These are phyloP conservation scores for Pyrenochaeta sp. DNA, from an alignment of 2,329 filamentous ascomycete species.

Conservation along the genomic window DNA sequence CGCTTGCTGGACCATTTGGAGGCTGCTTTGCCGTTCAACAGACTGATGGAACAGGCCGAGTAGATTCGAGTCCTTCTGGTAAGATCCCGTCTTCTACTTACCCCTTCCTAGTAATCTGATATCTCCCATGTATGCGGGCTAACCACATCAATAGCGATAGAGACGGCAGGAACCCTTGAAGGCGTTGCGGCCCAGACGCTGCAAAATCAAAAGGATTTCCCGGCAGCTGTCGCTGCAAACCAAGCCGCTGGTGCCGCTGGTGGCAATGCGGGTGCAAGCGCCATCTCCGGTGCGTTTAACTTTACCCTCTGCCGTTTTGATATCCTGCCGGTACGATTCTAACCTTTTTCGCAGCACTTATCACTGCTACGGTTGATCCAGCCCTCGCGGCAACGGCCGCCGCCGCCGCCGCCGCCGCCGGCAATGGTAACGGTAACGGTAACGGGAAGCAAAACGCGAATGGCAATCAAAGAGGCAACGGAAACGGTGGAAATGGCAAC, in stretches of 20 bases:
- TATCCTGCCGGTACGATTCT: conserved; percentile 10
- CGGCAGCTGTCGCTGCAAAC: conserved; percentile 57
- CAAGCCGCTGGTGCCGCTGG: conserved; percentile 52
- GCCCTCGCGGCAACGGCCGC: conserved; percentile 16
- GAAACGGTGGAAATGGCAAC: conserved; percentile 3
- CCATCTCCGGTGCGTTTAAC: conserved; percentile 49
- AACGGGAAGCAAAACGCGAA: conserved; percentile 12
- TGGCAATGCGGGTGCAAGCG: conserved; percentile 47
- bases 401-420: no score
- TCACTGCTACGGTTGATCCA: conserved; percentile 22
- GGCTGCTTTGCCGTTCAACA: conserved; percentile 68
- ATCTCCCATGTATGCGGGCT: conserved; percentile 28
- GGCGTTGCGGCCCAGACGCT: conserved; percentile 60
- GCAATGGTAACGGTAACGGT: conserved; percentile 3
- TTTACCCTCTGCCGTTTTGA: conserved; percentile 18
- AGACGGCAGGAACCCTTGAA: conserved; percentile 57
- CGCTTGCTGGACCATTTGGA: conserved; percentile 69
- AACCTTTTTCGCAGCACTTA: conserved; percentile 20
- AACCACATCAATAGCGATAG: conserved; percentile 48
- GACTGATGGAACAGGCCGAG: conserved; percentile 51
- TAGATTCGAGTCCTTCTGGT: conserved; percentile 35
- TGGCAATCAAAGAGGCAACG: conserved; percentile 7
- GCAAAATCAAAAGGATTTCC: conserved; percentile 62
- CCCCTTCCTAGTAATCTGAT: conserved; percentile 3
- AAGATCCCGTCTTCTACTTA: conserved; percentile 18